phyloP scores from a whole-genome alignment of 352 stramenopile genomes.

The Saprolegnia diclina region DNA sequence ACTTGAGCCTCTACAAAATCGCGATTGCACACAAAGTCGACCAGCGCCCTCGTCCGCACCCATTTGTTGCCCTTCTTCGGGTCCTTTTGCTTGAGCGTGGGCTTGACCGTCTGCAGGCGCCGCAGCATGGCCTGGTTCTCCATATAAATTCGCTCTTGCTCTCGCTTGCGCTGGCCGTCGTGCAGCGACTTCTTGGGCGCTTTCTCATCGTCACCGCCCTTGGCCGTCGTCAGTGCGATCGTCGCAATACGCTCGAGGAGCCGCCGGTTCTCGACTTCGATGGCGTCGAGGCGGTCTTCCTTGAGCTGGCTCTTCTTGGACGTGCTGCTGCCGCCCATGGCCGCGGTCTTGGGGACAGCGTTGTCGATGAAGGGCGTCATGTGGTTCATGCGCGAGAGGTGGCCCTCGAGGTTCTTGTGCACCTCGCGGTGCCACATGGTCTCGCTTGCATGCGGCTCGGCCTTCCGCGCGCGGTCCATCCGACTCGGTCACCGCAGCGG shows the following conservation, averaged over 20 bases:
- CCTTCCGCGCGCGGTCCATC: constrained; percentile 65
- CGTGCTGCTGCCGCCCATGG: constrained; percentile 1
- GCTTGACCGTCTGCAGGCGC: constrained; percentile 55
- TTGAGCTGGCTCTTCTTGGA: constrained; percentile 33
- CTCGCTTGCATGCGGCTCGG: constrained; percentile 71
- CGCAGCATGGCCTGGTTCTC: constrained; percentile 69
- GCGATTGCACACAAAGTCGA: neutral
- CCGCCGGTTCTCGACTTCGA: constrained; percentile 33
- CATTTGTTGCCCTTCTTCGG: constrained; percentile 70
- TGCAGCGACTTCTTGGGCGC: constrained; percentile 19
- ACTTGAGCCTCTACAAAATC: neutral
- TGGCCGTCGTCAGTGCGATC: constrained; percentile 23
- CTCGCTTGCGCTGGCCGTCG: constrained; percentile 62
- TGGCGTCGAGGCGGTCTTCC: constrained; percentile 25
- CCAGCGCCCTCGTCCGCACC: neutral
- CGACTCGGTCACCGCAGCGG: neutral
- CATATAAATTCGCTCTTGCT: constrained; percentile 63
- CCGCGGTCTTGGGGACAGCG: constrained; percentile 42
- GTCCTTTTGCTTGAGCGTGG: constrained; percentile 56
- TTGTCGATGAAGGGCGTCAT: constrained; percentile 69
- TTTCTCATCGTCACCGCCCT: neutral
- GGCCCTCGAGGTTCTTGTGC: constrained; percentile 55
- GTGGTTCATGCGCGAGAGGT: constrained; percentile 63
- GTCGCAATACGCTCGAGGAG: constrained; percentile 30
- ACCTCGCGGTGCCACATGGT: constrained; percentile 73